phyloP scores from a whole-genome alignment of 768 basidiomycete species.

The Phaeotremella fagi region DNA sequence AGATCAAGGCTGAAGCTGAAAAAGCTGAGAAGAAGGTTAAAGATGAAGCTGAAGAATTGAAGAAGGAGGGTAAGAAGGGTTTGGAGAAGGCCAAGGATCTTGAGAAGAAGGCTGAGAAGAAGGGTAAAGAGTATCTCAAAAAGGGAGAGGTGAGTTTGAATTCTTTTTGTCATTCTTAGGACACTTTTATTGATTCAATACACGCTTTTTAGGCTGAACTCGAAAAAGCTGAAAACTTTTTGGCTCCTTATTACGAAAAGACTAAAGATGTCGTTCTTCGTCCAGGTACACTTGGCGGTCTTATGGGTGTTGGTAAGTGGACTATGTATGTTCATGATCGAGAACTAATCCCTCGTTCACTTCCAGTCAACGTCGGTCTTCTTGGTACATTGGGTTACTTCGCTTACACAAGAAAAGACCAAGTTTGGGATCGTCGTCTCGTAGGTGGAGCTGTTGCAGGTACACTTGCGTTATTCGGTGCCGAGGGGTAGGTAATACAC shows the following conservation, averaged over 20 bases:
- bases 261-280: slow-evolving; percentile 57
- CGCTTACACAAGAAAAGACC: slow-evolving; percentile 60
- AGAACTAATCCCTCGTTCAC: background rate
- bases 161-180: no score
- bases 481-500: slow-evolving; percentile 37
- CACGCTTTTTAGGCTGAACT: slow-evolving; percentile 27
- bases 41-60: slow-evolving; percentile 18
- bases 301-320: slow-evolving; percentile 62
- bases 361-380: slow-evolving; percentile 66
- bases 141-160: slow-evolving; percentile 28
- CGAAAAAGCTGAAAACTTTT: slow-evolving; percentile 37
- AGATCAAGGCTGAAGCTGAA: slow-evolving; percentile 20
- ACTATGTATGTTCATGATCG: background rate
- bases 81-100: slow-evolving; percentile 47
- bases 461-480: slow-evolving; percentile 43
- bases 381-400: slow-evolving; percentile 60
- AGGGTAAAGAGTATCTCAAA: slow-evolving; percentile 26
- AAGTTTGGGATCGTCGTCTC: slow-evolving; percentile 49
- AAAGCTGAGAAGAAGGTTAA: slow-evolving; percentile 7
- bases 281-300: slow-evolving; percentile 67
- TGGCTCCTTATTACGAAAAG: slow-evolving; percentile 51
- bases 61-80: slow-evolving; percentile 31
- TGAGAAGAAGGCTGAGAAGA: slow-evolving; percentile 53
- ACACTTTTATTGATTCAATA: no score
- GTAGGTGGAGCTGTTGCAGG: slow-evolving; percentile 42